These are phyloP conservation scores for Aspergillus chevalieri DNA, from an alignment of 2,329 filamentous ascomycete species.

Conservation along the genomic window DNA sequence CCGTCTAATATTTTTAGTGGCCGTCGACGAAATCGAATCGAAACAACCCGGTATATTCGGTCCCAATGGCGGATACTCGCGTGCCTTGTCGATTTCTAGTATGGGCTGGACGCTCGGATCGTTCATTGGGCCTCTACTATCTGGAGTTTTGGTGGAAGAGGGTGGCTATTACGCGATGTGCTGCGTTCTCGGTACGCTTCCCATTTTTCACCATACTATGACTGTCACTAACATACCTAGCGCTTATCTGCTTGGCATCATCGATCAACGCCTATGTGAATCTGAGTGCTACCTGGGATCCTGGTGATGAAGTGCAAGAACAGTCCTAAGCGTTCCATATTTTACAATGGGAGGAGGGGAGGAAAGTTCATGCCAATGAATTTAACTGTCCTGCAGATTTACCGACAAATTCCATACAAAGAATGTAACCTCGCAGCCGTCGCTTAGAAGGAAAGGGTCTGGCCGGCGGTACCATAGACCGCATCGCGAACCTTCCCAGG, in stretches of 20 bases:
- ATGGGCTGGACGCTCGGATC: constrained; percentile 19
- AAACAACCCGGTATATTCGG: constrained; percentile 19
- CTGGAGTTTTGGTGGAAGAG: constrained; percentile 14
- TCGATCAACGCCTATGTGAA: neutral
- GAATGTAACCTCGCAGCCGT: no score
- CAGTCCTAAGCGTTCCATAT: neutral
- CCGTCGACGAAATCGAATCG: constrained; percentile 16
- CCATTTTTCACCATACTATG: neutral
- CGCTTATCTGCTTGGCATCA: neutral
- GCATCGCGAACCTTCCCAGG: constrained; percentile 42
- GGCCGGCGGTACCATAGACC: constrained; percentile 34
- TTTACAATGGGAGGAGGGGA: neutral
- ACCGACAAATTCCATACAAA: no score
- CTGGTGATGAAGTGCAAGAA: neutral
- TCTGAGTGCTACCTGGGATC: neutral
- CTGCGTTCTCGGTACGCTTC: constrained; percentile 12
- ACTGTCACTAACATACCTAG: neutral
- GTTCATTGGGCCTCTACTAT: constrained; percentile 17
- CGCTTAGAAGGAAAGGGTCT: constrained; percentile 28
- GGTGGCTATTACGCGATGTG: constrained; percentile 19
- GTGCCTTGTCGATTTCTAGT: constrained; percentile 17
- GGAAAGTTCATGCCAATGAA: no score
- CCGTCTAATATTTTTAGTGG: constrained; percentile 5
- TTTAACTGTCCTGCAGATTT: no score
- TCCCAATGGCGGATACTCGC: constrained; percentile 20